Percentiles rank a stretch among this genome's conserved stretches.
Conservation (phyloP, 106 monocot genomes). For the Gastrodia elata region DNA sequence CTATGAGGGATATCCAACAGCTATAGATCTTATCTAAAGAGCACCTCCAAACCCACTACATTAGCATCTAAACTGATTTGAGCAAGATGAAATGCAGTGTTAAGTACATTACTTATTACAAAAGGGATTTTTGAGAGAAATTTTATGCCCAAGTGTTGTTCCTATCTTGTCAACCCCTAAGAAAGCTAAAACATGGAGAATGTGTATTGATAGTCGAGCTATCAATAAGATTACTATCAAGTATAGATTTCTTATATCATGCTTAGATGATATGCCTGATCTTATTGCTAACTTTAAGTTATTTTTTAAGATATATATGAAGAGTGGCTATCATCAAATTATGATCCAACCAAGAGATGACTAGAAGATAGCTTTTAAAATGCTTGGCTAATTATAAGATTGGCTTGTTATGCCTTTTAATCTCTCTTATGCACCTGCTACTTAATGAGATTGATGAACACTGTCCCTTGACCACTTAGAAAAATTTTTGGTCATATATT, state of each 20-base stretch:
- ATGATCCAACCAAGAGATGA: not conserved
- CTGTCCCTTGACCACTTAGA: too few species aligned
- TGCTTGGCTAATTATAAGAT: not conserved
- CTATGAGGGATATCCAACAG: too few species aligned
- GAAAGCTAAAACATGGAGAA: not conserved
- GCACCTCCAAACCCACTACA: not conserved
- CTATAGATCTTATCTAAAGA: too few species aligned
- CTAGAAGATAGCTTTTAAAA: not conserved
- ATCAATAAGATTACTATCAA: not conserved
- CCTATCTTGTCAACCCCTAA: too few species aligned
- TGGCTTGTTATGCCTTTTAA: slow-evolving; percentile 4
- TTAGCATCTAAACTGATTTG: not conserved
- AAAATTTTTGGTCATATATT: too few species aligned
- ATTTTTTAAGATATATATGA: not conserved
- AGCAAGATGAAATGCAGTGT: not conserved
- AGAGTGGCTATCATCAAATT: slow-evolving; percentile 4
- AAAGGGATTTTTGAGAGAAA: not conserved
- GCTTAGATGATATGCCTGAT: not conserved
- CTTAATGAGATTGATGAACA: too few species aligned
- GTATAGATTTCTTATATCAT: not conserved
- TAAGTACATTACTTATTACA: not conserved
- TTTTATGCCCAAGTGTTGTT: not conserved
- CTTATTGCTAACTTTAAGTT: not conserved
- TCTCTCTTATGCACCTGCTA: not conserved
- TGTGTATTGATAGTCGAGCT: not conserved